Evolutionary conservation across 257 asterid genomes (phyloP), one percentile per base, ranked within the genome.

Genomic region (Penstemon newberryi): DNA sequence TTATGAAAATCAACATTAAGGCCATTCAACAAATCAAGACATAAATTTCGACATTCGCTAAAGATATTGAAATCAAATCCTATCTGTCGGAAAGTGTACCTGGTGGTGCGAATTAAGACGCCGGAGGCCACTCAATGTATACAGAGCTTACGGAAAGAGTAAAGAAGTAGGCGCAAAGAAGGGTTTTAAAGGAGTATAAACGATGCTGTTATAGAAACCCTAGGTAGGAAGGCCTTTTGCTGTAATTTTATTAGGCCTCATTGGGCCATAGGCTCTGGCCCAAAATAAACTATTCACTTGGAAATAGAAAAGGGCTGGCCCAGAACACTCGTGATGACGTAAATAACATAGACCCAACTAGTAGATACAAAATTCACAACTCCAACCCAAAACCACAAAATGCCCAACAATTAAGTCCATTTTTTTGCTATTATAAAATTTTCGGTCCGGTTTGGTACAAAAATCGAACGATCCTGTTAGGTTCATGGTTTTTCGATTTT

Each of bases 81-180:
- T 4, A 13, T 8, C 25, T 0, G 3, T 56, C 0, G 2, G 43
- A 11, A 4, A 19, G n/a, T 18, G 5, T 63, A 66, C 75, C 75
- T 74, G 8, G 42, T 5, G 7, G 52, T 55, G 74, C 57, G 18
- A 15, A 4, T 12, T 19, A 51, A 66, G 63, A 53, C 73, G 75
- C 73, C 63, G 70, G 72, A 63, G 41, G 71, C 39, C 68, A 8
- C 25, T 60, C 54, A 3, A 12, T 37, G 67, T 60, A 42, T 66
- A 36, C 10, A 43, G 12, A 60, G 57, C 60, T 25, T 38, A 7
- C 60, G 51, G n/a, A 63, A 71, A 72, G 75, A 33, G 12, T 8
- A 37, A 8, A 1, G 4, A 11, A 7, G 37, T 0, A 1, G 49
- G 72, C 15, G 75, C 56, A 57, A 70, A 44, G 19, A 6, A 38